phyloP scores from a whole-genome alignment of 2,329 filamentous ascomycete species.

The Colletotrichum sp. region DNA sequence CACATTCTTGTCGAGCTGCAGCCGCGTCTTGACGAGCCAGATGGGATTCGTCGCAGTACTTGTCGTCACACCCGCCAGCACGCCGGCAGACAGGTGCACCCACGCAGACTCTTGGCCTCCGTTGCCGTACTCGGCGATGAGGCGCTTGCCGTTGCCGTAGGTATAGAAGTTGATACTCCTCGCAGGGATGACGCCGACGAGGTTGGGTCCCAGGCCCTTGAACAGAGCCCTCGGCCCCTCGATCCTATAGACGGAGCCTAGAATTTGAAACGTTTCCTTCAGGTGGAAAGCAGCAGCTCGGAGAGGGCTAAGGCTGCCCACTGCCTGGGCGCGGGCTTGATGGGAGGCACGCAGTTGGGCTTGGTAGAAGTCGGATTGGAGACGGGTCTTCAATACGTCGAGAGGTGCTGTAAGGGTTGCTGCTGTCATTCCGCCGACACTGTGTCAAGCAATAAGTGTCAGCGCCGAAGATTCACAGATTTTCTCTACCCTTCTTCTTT shows the following conservation, averaged over 20 bases:
- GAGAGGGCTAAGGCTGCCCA: slow-evolving; percentile 63
- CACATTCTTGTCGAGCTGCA: slow-evolving; percentile 89
- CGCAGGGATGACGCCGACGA: slow-evolving; percentile 88
- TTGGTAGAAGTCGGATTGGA: slow-evolving; percentile 96
- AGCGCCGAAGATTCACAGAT: neutral
- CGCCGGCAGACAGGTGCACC: slow-evolving; percentile 80
- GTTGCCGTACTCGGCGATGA: slow-evolving; percentile 79
- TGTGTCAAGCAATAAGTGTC: slow-evolving; percentile 37
- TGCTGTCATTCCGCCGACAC: slow-evolving; percentile 87
- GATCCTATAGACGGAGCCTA: slow-evolving; percentile 77
- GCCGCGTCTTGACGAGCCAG: slow-evolving; percentile 92
- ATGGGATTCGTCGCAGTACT: slow-evolving; percentile 95
- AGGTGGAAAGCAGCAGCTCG: slow-evolving; percentile 77
- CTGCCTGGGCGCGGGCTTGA: slow-evolving; percentile 59
- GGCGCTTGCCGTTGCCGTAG: slow-evolving; percentile 88
- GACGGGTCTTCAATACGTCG: slow-evolving; percentile 89
- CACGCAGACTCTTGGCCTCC: slow-evolving; percentile 71
- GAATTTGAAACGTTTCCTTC: slow-evolving; percentile 83
- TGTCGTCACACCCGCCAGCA: slow-evolving; percentile 81
- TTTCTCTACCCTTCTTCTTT: neutral
- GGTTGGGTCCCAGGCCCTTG: slow-evolving; percentile 90
- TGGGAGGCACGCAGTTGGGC: slow-evolving; percentile 75
- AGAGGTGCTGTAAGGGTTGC: slow-evolving; percentile 93
- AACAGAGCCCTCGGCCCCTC: slow-evolving; percentile 91
- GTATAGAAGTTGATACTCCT: slow-evolving; percentile 93